phyloP scores from a whole-genome alignment of 2,329 filamentous ascomycete genomes.

The Mollisia scopiformis region DNA sequence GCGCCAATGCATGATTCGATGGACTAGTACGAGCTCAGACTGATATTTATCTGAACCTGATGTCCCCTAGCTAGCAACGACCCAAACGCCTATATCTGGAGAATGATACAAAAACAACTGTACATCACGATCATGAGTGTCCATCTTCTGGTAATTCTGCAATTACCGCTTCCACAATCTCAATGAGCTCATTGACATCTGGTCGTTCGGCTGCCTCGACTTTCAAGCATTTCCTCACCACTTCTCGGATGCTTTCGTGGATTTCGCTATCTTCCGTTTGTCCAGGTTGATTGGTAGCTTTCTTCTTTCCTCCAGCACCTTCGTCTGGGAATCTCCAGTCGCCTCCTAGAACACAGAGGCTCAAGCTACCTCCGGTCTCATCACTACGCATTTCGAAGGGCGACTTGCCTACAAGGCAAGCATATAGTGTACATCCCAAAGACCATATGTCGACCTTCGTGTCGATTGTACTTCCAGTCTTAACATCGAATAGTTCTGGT shows the following conservation, averaged over 20 bases:
- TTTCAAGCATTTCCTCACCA: slow-evolving; percentile 83
- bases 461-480: slow-evolving; percentile 88
- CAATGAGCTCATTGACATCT: slow-evolving; percentile 82
- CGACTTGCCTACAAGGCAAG: slow-evolving; percentile 93
- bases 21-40: background rate
- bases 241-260: slow-evolving; percentile 80
- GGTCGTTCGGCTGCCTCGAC: slow-evolving; percentile 89
- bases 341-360: slow-evolving; percentile 88
- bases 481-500: slow-evolving; percentile 96
- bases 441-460: slow-evolving; percentile 99
- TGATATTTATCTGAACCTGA: background rate
- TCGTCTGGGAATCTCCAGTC: slow-evolving; percentile 98
- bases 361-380: slow-evolving; percentile 92
- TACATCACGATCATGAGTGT: slow-evolving; percentile 11
- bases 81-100: slow-evolving; percentile 2
- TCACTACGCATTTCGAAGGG: slow-evolving; percentile 96
- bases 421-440: slow-evolving; percentile 95
- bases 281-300: slow-evolving; percentile 36
- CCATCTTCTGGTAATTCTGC: slow-evolving; percentile 66
- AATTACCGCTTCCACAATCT: slow-evolving; percentile 75
- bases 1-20: background rate
- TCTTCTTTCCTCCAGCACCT: slow-evolving; percentile 57
- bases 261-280: slow-evolving; percentile 53
- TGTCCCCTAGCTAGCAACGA: background rate
- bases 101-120: background rate